Evolutionary conservation across 768 basidiomycete species (phyloP).

Genomic region (Leccinum rimulosum): DNA sequence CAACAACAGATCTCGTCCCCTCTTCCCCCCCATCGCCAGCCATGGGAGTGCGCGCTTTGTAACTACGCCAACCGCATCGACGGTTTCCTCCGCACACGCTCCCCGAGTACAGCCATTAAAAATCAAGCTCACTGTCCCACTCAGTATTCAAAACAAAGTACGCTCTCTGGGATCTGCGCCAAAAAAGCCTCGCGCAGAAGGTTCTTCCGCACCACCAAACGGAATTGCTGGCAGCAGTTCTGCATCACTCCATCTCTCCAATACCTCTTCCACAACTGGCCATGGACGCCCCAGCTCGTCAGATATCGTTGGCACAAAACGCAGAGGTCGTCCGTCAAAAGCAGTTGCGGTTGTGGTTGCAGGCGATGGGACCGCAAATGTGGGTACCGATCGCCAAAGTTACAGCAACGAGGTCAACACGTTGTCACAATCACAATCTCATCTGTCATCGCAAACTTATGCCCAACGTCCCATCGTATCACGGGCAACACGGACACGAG

Average conservation of each 20-base stretch:
- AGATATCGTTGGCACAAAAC: conserved; percentile 36
- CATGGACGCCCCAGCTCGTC: conserved; percentile 20
- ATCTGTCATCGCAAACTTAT: conserved; percentile 28
- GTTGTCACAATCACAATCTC: conserved; percentile 37
- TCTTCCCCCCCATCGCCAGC: conserved; percentile 29
- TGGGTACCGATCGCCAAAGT: conserved; percentile 22
- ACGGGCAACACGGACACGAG: conserved; percentile 23
- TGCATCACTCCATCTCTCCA: conserved; percentile 9
- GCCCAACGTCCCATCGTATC: conserved; percentile 22
- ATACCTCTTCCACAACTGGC: conserved; percentile 28
- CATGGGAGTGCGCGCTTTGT: conserved; percentile 39
- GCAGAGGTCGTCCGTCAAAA: conserved; percentile 59
- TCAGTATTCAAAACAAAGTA: conserved; percentile 48
- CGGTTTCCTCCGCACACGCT: conserved; percentile 31
- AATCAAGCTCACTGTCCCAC: conserved; percentile 71
- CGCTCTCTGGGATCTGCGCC: conserved; percentile 23
- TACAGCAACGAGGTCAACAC: conserved; percentile 34
- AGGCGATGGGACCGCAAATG: conserved; percentile 22
- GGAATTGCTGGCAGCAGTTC: conserved; percentile 34
- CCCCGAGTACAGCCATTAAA: conserved; percentile 46
- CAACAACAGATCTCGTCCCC: conserved; percentile 42
- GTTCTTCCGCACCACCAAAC: conserved; percentile 32
- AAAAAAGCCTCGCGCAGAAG: conserved; percentile 31
- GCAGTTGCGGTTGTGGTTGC: conserved; percentile 35
- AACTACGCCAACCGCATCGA: conserved; percentile 38